Base-by-base conservation (phyloP, 495 filamentous ascomycete species). In the Penicillium manginii region DNA sequence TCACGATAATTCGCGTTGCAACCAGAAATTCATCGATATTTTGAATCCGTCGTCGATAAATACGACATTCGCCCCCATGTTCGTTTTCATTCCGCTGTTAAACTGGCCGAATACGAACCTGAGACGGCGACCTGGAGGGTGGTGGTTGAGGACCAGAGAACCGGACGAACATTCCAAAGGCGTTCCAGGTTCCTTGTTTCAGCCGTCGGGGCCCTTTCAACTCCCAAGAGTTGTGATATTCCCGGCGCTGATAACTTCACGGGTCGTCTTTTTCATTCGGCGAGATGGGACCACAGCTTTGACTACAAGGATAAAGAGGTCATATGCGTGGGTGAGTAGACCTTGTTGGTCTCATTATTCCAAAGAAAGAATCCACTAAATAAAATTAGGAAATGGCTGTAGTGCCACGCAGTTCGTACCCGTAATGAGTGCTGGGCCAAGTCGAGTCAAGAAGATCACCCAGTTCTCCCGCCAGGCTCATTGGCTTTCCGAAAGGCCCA, bases 251-350 rank as follows among this genome's bases (percentile, higher is more conserved):
- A 81, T 9, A 59, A 49, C 12, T 86, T 81, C 60, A 55, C 79
- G 46, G 85, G 84, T 19, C 65, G 60, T 9, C 52, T 86, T n/a
- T 77, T 87, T 55, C 86, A 88, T 56, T 84, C 81, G 1, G 83
- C 85, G 2, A 73, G 69, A 46, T 88, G 85, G 85, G 81, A 84
- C 52, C 73, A 79, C 57, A 59, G 72, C 3, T 83, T 86, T 51
- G 78, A 86, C 47, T 81, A 78, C 67, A 53, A 69, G 17, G 75
- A 73, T 50, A 87, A 86, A 60, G 77, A 81, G 21, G 78, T 85
- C 3, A 80, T 79, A 19, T 71, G 85, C 45, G 81, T 88, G 48
- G 84, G 84, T 72, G 55, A 73, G 53, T 58, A 9, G 23, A 26
- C 2, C 23, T 5, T 26, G 23, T 26, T 2, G 5, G 23, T n/a